Evolutionary conservation across 192 early-diverging fungal species (phyloP), one percentile per base, ranked within the genome.

Genomic region (Backusella psychrophila): DNA sequence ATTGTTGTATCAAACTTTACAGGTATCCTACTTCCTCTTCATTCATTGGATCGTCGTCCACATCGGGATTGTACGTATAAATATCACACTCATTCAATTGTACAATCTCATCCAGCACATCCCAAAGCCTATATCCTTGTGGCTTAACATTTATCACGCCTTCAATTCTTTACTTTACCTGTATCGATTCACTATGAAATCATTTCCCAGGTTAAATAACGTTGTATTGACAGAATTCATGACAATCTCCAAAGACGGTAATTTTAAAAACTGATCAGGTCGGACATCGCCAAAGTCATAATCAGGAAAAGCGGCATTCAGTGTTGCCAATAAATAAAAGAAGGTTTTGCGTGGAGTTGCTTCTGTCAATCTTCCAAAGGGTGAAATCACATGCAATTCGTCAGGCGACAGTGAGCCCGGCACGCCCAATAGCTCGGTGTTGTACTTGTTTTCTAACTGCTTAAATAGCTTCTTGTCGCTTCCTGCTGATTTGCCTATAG

Each of bases 301-400:
- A 81, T 99, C 97, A 26, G 98, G 97, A 75, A 94, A 99, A 6
- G 94, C 94, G 3, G 96, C 93, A 81, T 99, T 99, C 35, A 99
- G 85, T 1, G 98, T 99, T 15, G 94, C 94, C 19, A 99, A 90
- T 34, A 99, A 87, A 77, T 97, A 97, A 80, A 98, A 98, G 41
- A 98, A 86, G 5, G 94, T 96, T 84, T 93, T 93, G 31, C 96
- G 87, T 33, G 94, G 93, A 1, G 95, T 90, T 1, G 92, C 77
- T 78, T 96, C 87, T 33, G 91, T 89, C 73, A 99, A 83, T 15
- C 95, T 92, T n/a, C 96, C 96, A 87, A 94, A 95, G 63, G 95
- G 95, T 33, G 93, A 94, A 38, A 91, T 85, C 41, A 88, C 87
- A 6, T 89, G 91, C 34, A 93, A 80, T 31, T 90, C 81, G 74